These are phyloP conservation scores for Austroboletus eburneus DNA, from an alignment of 768 basidiomycete genomes.

Conservation along the genomic window DNA sequence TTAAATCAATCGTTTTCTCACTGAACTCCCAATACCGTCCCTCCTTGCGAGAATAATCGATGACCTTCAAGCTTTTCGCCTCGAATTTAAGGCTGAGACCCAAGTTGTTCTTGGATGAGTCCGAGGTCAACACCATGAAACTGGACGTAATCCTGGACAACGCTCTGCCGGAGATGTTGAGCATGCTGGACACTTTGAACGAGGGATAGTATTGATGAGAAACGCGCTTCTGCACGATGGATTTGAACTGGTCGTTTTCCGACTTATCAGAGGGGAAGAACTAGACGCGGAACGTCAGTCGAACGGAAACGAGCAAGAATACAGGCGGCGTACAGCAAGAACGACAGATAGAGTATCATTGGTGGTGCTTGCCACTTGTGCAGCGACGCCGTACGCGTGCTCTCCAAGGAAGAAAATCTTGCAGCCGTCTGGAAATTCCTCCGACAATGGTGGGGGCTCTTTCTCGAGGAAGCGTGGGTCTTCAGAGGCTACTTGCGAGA, in stretches of 20 bases:
- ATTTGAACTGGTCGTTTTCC: conserved; percentile 78
- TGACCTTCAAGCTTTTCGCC: conserved; percentile 86
- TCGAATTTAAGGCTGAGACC: conserved; percentile 97
- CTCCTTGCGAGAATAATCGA: conserved; percentile 86
- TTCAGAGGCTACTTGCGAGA: conserved; percentile 77
- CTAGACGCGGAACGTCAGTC: conserved; percentile 34
- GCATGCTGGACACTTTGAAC: conserved; percentile 68
- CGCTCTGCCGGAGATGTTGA: conserved; percentile 73
- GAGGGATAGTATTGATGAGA: conserved; percentile 70
- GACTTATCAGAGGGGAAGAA: conserved; percentile 82
- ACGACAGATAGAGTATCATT: conserved; percentile 72
- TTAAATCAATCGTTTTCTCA: conserved; percentile 74
- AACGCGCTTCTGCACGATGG: conserved; percentile 48
- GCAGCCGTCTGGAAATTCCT: conserved; percentile 87
- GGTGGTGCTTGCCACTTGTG: conserved; percentile 75
- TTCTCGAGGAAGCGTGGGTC: conserved; percentile 85
- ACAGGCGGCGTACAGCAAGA: conserved; percentile 63
- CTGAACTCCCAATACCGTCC: conserved; percentile 92
- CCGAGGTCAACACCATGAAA: conserved; percentile 79
- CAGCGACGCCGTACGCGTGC: conserved; percentile 93
- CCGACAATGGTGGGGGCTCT: conserved; percentile 72
- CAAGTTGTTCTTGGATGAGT: conserved; percentile 79
- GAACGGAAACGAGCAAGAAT: background rate
- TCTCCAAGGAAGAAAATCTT: conserved; percentile 96
- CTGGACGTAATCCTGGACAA: conserved; percentile 91